phyloP scores from a whole-genome alignment of 2,329 filamentous ascomycete genomes.

The Zymoseptoria crescenta region DNA sequence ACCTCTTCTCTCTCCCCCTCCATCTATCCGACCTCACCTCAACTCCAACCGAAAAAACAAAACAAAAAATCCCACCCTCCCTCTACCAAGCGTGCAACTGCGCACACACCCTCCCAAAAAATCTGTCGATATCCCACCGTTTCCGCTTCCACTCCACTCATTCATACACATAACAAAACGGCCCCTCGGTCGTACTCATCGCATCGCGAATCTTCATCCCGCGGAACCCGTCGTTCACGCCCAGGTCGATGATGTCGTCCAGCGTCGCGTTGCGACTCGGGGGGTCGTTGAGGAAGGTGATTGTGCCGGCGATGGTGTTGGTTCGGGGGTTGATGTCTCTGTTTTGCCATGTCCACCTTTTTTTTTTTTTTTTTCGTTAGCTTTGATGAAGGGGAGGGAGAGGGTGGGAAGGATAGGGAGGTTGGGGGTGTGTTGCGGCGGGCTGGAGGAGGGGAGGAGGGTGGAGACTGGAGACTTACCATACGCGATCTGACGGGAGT shows the following conservation, averaged over 20 bases:
- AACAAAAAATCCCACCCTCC: too few species aligned
- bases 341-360: constrained; percentile 44
- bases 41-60: too few species aligned
- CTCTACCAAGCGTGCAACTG: too few species aligned
- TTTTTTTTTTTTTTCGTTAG: too few species aligned
- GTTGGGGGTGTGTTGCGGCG: too few species aligned
- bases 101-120: too few species aligned
- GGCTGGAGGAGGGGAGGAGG: too few species aligned
- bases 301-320: constrained; percentile 5
- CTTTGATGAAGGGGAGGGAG: too few species aligned
- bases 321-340: constrained; percentile 24
- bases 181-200: constrained; percentile 5
- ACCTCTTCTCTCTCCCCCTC: too few species aligned
- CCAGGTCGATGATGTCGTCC: constrained; percentile 8
- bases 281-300: constrained; percentile 7
- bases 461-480: constrained; percentile 7
- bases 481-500: constrained; percentile 30
- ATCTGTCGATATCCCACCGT: neutral
- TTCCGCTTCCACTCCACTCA: neutral
- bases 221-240: constrained; percentile 6
- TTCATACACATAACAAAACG: constrained; percentile 14
- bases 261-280: constrained; percentile 3
- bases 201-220: constrained; percentile 6
- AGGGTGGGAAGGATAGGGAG: too few species aligned
- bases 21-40: too few species aligned